phyloP scores from a whole-genome alignment of 2,329 filamentous ascomycete species.

The Colletotrichum spaethianum region DNA sequence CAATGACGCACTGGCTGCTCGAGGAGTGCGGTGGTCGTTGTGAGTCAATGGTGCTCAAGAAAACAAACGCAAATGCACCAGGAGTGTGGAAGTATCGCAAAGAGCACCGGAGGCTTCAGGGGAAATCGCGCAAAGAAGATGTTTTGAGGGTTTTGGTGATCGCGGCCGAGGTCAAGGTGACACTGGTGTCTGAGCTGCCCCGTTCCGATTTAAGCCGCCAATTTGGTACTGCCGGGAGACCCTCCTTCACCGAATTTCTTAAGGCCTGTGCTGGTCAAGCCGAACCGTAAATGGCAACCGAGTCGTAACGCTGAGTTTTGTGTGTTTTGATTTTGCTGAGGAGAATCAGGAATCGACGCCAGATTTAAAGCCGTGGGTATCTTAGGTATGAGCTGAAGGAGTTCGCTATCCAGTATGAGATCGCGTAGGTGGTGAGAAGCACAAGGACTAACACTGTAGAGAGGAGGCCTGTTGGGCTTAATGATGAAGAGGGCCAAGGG shows the following conservation, averaged over 20 bases:
- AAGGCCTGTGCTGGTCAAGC: constrained; percentile 31
- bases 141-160: constrained; percentile 24
- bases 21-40: background rate
- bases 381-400: background rate
- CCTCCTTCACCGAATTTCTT: constrained; percentile 25
- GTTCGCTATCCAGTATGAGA: constrained; percentile 1
- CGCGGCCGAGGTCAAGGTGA: constrained; percentile 17
- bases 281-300: background rate
- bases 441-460: constrained; percentile 25
- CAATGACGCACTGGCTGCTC: constrained; percentile 34
- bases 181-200: constrained; percentile 35
- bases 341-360: background rate
- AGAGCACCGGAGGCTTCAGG: background rate
- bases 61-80: background rate
- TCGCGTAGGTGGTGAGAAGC: constrained; percentile 6
- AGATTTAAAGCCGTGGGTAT: background rate
- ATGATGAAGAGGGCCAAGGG: constrained; percentile 22
- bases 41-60: background rate
- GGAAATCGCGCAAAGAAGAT: constrained; percentile 32
- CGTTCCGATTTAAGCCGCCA: constrained; percentile 41
- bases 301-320: background rate
- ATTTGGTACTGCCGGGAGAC: constrained; percentile 15
- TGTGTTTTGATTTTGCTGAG: background rate
- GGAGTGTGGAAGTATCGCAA: background rate
- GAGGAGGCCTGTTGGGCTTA: constrained; percentile 24